Conservation (phyloP, 2,329 filamentous ascomycete species). For the Colletotrichum gloeosporioides region DNA sequence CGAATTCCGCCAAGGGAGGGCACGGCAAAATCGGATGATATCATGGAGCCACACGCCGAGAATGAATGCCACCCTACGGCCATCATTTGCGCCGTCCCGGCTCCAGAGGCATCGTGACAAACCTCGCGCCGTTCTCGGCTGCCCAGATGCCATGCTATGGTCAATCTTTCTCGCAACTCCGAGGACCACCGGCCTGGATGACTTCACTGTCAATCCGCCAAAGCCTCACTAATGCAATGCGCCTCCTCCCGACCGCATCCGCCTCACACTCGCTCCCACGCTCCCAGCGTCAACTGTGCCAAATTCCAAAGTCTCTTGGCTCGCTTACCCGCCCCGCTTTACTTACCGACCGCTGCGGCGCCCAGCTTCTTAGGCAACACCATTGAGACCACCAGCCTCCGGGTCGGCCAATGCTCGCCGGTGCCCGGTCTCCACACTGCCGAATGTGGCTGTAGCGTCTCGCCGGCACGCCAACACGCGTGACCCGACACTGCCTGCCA, state of each 20-base stretch:
- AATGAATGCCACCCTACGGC: not conserved
- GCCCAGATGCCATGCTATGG: not conserved
- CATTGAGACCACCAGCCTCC: not conserved
- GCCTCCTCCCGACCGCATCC: constrained; percentile 2
- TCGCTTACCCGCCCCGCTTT: not conserved
- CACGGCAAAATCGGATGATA: constrained; percentile 15
- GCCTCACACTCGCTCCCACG: not conserved
- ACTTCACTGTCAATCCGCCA: not conserved
- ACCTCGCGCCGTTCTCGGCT: not conserved
- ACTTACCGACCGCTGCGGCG: not conserved
- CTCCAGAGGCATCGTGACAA: not conserved
- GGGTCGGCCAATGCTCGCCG: constrained; percentile 14
- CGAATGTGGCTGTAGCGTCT: constrained; percentile 10
- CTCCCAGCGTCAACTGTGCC: not conserved
- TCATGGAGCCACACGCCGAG: constrained; percentile 17
- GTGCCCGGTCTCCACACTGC: not conserved
- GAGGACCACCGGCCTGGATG: not conserved
- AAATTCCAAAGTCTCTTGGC: not conserved
- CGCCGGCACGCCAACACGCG: constrained; percentile 4
- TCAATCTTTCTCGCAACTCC: not conserved
- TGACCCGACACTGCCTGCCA: constrained; percentile 15
- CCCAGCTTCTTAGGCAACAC: constrained; percentile 8
- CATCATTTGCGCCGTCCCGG: not conserved
- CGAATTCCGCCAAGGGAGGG: constrained; percentile 19
- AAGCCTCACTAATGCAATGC: not conserved